Percentiles rank a stretch among this genome's conserved stretches.
phyloP scores from a whole-genome alignment of 306 rosid species.

The Purshia tridentata region DNA sequence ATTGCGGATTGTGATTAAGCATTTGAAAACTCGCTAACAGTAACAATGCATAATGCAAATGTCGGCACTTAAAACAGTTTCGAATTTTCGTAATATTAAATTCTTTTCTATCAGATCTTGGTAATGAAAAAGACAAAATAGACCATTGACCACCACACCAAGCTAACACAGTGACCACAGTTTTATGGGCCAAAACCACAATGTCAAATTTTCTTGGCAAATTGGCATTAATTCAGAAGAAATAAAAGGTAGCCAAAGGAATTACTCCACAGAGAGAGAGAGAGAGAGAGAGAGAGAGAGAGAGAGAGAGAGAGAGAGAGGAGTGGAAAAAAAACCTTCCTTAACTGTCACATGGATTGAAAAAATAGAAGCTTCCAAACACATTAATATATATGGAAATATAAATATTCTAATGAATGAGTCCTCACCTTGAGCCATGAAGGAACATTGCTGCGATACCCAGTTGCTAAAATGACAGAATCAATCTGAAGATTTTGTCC shows the following conservation, averaged over 20 bases:
- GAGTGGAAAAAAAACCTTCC: constrained; percentile 25
- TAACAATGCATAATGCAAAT: too few relatives aligned
- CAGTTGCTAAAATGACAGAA: constrained; percentile 89
- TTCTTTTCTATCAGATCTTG: too few relatives aligned
- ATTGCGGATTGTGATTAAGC: too few relatives aligned
- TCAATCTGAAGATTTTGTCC: constrained; percentile 61
- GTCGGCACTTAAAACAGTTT: too few relatives aligned
- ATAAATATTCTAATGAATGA: background rate
- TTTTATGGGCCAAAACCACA: background rate
- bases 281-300: background rate
- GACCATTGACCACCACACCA: constrained; percentile 8
- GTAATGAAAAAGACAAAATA: too few relatives aligned
- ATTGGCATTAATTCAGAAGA: too few relatives aligned
- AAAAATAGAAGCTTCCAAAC: constrained; percentile 22
- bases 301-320: background rate
- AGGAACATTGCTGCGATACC: constrained; percentile 94
- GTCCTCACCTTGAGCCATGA: constrained; percentile 87
- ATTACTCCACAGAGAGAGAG: too few relatives aligned
- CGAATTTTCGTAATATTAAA: too few relatives aligned
- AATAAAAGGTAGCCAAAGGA: too few relatives aligned
- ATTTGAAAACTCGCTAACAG: too few relatives aligned
- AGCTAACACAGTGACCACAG: constrained; percentile 29
- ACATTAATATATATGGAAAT: background rate
- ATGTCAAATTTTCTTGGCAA: too few relatives aligned
- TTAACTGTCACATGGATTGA: constrained; percentile 46